Evolutionary conservation across 2,329 filamentous ascomycete species (phyloP), one percentile per base, ranked within the genome.

Genomic region (Ophiocordyceps sinensis): DNA sequence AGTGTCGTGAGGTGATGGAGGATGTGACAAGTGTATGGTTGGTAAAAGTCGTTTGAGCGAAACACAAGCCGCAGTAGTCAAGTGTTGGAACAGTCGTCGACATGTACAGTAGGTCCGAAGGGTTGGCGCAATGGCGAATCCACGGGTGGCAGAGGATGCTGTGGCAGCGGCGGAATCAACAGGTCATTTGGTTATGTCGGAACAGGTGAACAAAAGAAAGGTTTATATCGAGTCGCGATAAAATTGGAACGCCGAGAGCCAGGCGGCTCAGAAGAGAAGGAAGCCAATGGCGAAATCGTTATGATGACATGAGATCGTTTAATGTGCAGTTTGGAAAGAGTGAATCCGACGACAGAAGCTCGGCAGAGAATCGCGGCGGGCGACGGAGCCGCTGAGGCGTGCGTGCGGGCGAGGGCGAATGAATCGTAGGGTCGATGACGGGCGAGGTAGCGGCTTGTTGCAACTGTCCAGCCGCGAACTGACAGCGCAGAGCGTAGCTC

Each of bases 231-330:
- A 56, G 51, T 47, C 41, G 55, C 58, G 52, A 56, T 56, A 47
- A 54, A 42, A 49, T 45, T 41, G 47, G 53, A 47, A 46, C 50
- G 47, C 44, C 41, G 48, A 43, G 55, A 57, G 53, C 53, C 50
- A 43, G 48, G 46, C 38, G 54, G 55, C 53, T 54, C 49, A 45
- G 45, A 47, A 52, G 52, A 51, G 46, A 54, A 35, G 15, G 51
- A 48, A 49, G 51, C 60, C 56, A 49, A 51, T 50, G 53, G 47
- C 50, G 53, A 42, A 54, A 55, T 62, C 63, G 64, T 67, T 67
- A 67, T 59, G 49, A 57, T 54, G 56, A 65, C 64, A 67, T 67
- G 54, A 57, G 51, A 52, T 57, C 54, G 55, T 57, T 47, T 51
- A 45, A 46, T 45, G 46, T 40, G 32, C 30, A 49, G 47, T 44